Evolutionary conservation across 169 alveolate species (phyloP).

Genomic region (Ophryocystis elektroscirrha): DNA sequence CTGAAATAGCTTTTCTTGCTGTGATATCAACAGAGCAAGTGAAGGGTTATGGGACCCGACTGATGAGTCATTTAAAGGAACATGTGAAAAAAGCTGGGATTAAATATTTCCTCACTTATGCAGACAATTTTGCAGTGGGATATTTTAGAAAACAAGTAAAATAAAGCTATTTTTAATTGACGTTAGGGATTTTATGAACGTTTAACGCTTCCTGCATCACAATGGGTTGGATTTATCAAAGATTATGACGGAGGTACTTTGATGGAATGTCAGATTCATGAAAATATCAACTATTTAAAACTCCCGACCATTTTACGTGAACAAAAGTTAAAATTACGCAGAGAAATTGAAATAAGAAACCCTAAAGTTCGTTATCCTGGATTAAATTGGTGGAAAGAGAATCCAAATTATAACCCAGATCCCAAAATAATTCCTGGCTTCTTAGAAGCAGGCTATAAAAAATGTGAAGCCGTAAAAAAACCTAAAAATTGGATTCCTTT

Average conservation of each 20-base stretch:
- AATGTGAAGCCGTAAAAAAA: constrained; percentile 33
- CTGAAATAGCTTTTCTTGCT: constrained; percentile 96
- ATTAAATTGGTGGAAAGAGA: constrained; percentile 4
- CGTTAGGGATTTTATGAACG: constrained; percentile 78
- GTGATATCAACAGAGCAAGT: constrained; percentile 85
- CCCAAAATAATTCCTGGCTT: constrained; percentile 69
- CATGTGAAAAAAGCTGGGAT: constrained; percentile 67
- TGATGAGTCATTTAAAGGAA: constrained; percentile 88
- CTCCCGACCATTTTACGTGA: neutral
- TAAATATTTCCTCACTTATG: constrained; percentile 76
- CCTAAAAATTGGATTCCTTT: no score
- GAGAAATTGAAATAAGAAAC: neutral
- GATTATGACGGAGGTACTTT: constrained; percentile 98
- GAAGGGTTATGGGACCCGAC: constrained; percentile 90
- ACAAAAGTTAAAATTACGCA: neutral
- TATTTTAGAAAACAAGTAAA: constrained; percentile 48
- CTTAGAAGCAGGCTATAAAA: constrained; percentile 68
- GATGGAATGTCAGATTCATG: constrained; percentile 84
- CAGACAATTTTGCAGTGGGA: constrained; percentile 92
- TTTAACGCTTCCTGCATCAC: constrained; percentile 71
- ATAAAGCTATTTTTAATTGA: neutral
- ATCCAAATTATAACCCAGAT: constrained; percentile 13
- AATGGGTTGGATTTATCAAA: constrained; percentile 90
- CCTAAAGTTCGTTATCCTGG: no score
- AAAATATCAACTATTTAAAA: constrained; percentile 59